Conservation (phyloP, 352 stramenopile species). For the Globisporangium lucens region DNA sequence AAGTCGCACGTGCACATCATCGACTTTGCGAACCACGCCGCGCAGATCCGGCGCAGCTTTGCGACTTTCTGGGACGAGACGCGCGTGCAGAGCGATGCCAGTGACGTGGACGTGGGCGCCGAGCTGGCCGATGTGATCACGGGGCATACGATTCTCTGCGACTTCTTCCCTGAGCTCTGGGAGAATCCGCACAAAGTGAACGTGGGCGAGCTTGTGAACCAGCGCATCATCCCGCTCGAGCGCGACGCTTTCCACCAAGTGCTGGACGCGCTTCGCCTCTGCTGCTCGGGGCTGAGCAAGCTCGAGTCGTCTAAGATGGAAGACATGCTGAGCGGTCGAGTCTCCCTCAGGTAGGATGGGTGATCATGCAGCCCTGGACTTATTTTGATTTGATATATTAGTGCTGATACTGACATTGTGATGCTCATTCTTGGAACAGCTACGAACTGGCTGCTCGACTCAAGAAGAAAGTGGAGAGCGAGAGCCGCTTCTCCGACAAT, state of each 20-base stretch:
- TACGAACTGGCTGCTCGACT: constrained; percentile 35
- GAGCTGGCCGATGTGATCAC: constrained; percentile 35
- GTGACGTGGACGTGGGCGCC: constrained; percentile 26
- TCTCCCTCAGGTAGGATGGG: constrained; percentile 32
- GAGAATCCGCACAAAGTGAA: background rate
- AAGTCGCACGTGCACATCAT: constrained; percentile 52
- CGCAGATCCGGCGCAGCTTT: constrained; percentile 57
- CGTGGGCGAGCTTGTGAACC: constrained; percentile 23
- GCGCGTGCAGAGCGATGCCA: constrained; percentile 17
- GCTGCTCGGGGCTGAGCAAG: constrained; percentile 25
- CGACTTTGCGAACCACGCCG: constrained; percentile 74
- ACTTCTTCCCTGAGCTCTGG: constrained; percentile 36
- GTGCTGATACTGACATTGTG: constrained; percentile 9
- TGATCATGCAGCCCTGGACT: background rate
- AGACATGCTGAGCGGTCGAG: constrained; percentile 16
- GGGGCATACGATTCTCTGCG: constrained; percentile 38
- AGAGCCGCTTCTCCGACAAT: constrained; percentile 4
- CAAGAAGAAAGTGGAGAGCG: constrained; percentile 43
- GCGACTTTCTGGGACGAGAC: constrained; percentile 50
- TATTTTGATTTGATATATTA: background rate
- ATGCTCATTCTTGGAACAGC: constrained; percentile 9
- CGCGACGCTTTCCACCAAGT: constrained; percentile 61
- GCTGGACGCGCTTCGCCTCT: constrained; percentile 35
- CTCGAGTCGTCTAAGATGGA: constrained; percentile 19
- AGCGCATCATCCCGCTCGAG: constrained; percentile 35